Evolutionary conservation across 495 filamentous ascomycete genomes (phyloP).

Genomic region (Penicillium coprophilum): DNA sequence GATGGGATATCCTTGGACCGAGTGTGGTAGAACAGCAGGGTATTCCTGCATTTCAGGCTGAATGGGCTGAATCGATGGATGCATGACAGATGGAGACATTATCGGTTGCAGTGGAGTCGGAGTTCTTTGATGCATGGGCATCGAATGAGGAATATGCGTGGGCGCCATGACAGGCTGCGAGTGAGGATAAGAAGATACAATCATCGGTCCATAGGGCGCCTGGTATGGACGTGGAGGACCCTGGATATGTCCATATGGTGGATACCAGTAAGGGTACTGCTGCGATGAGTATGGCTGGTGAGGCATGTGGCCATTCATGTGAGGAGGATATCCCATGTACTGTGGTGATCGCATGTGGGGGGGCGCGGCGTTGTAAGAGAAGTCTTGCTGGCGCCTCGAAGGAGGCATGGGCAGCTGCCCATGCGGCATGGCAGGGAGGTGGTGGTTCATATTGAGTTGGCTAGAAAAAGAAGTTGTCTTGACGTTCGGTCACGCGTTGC

Average conservation of each 20-base stretch:
- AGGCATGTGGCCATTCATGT: slow-evolving; percentile 48
- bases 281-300: slow-evolving; percentile 45
- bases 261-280: slow-evolving; percentile 49
- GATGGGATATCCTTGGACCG: slow-evolving; percentile 28
- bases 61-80: slow-evolving; percentile 28
- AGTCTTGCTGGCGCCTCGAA: slow-evolving; percentile 50
- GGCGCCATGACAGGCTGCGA: slow-evolving; percentile 45
- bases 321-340: slow-evolving; percentile 48
- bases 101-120: slow-evolving; percentile 44
- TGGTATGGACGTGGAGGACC: slow-evolving; percentile 41
- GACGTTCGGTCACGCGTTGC: slow-evolving; percentile 45
- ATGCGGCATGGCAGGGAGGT: slow-evolving; percentile 54
- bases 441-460: slow-evolving; percentile 56
- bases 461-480: slow-evolving; percentile 39
- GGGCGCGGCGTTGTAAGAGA: slow-evolving; percentile 45
- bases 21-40: slow-evolving; percentile 29
- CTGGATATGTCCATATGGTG: slow-evolving; percentile 50
- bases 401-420: slow-evolving; percentile 55
- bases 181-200: slow-evolving; percentile 51
- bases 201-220: slow-evolving; percentile 49
- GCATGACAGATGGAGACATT: slow-evolving; percentile 41
- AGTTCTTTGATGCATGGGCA: slow-evolving; percentile 41
- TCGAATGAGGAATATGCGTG: slow-evolving; percentile 36
- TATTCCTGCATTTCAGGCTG: slow-evolving; percentile 38
- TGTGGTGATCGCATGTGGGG: slow-evolving; percentile 48